Base-by-base conservation (phyloP, 805 yeast species). In the Saturnispora mendoncae region DNA sequence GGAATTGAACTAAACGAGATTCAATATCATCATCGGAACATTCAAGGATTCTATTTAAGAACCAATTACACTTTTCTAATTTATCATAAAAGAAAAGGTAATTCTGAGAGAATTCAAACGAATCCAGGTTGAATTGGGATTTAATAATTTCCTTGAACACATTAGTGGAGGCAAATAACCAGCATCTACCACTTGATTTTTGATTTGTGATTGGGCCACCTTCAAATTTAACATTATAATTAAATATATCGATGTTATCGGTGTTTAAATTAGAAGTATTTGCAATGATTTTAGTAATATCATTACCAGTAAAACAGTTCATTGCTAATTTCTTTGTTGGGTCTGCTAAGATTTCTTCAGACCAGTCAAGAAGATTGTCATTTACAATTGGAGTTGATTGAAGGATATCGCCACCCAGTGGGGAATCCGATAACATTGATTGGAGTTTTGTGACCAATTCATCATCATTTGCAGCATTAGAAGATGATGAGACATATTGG, bases 161-260 rank as follows among this genome's bases (percentile, higher is more conserved):
- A 52, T 85, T 86, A 38, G 85, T 75, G 0, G 90, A 74, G 9
- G 95, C 95, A 63, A 86, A 86, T 46, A 85, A 69, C 95, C 95
- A 85, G 63, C 95, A 85, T 57, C 95, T 68, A 19, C 95, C 95
- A 18, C 85, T 75, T 7, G 78, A 65, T 52, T 73, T 72, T 64
- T 85, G 95, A 62, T 82, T 78, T 37, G 84, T 80, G 15, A 82
- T 69, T 30, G 88, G 88, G 2, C 72, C 63, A 9, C 80, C 82
- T 46, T 72, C 77, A 9, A 64, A 62, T 39, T 64, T 61, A 33
- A 74, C 69, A 28, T 54, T 58, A 42, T 61, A 56, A 53, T 69
- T 71, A 63, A 71, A 74, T 19, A 68, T 54, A 34, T 68, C 64
- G 26, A 57, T 54, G 34, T 60, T 64, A 38, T 55, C 48, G 12